A percentile compares a stretch with the other conserved stretches of the same genome.
phyloP scores from a whole-genome alignment of 805 yeast species.

The Wickerhamiella siamensis region DNA sequence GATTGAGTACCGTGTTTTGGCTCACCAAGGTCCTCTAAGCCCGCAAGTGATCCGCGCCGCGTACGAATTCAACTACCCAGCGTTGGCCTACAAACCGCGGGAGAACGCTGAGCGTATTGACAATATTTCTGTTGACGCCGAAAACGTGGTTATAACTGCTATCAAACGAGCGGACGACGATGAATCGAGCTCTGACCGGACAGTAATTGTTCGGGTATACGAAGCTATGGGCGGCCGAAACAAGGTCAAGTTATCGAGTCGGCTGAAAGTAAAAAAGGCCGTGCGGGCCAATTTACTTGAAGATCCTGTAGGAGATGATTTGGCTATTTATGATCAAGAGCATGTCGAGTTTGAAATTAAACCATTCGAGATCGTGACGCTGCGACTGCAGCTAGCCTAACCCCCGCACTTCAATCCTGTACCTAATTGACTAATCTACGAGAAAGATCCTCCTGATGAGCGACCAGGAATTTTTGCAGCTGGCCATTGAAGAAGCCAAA shows the following conservation, averaged over 20 bases:
- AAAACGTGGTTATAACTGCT: slow-evolving; percentile 45
- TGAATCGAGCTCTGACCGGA: slow-evolving; percentile 32
- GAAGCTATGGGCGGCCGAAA: slow-evolving; percentile 79
- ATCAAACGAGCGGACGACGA: slow-evolving; percentile 86
- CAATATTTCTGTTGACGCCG: neutral
- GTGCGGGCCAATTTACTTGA: slow-evolving; percentile 32
- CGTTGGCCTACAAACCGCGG: slow-evolving; percentile 7
- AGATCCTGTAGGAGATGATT: slow-evolving; percentile 26
- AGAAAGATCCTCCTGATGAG: too few relatives aligned
- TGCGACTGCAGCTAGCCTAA: slow-evolving; percentile 28
- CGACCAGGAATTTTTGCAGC: slow-evolving; percentile 7
- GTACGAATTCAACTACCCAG: slow-evolving; percentile 59
- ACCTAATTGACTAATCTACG: neutral
- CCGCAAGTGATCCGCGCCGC: slow-evolving; percentile 58
- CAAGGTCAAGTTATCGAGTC: slow-evolving; percentile 35
- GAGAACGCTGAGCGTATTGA: too few relatives aligned
- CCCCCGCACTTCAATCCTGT: neutral
- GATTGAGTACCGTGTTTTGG: slow-evolving; percentile 71
- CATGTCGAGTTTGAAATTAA: slow-evolving; percentile 32
- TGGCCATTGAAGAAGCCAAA: slow-evolving; percentile 25
- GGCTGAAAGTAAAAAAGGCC: slow-evolving; percentile 38
- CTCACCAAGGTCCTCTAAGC: slow-evolving; percentile 60
- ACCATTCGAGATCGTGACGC: slow-evolving; percentile 69
- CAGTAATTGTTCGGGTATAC: slow-evolving; percentile 60
- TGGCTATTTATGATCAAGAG: slow-evolving; percentile 20